Evolutionary conservation across 2,329 filamentous ascomycete species (phyloP).

Genomic region (Xylariomycetidae sp.): DNA sequence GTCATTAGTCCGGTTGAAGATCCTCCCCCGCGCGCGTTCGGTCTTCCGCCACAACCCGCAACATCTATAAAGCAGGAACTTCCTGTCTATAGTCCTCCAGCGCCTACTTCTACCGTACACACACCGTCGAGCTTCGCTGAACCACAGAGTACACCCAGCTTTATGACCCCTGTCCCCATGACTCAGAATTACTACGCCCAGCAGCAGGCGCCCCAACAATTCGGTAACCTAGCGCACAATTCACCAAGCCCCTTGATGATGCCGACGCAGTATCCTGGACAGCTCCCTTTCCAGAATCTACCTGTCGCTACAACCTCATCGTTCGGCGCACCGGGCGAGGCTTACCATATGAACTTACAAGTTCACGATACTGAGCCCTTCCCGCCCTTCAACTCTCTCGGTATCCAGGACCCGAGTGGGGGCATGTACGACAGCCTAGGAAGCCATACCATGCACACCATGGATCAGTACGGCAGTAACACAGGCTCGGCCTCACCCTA

Average conservation of each 20-base stretch:
- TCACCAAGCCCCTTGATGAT: background rate
- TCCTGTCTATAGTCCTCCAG: slow-evolving; percentile 14
- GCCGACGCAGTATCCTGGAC: slow-evolving; percentile 8
- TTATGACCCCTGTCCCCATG: slow-evolving; percentile 12
- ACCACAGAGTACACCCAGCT: no score
- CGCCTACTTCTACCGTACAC: slow-evolving; percentile 12
- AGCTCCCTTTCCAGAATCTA: slow-evolving; percentile 24
- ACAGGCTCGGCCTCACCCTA: slow-evolving; percentile 37
- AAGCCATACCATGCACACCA: slow-evolving; percentile 23
- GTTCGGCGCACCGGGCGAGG: slow-evolving; percentile 17
- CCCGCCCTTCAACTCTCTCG: slow-evolving; percentile 30
- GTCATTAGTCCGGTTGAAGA: slow-evolving; percentile 64
- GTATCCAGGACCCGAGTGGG: slow-evolving; percentile 28
- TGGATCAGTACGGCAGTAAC: slow-evolving; percentile 32
- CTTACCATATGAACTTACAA: slow-evolving; percentile 26
- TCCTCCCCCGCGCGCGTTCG: slow-evolving; percentile 35
- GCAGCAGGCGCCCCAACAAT: slow-evolving; percentile 8
- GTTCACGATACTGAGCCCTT: slow-evolving; percentile 29
- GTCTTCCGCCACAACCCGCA: slow-evolving; percentile 22
- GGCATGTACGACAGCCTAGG: slow-evolving; percentile 29
- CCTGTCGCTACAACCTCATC: slow-evolving; percentile 23
- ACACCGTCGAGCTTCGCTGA: slow-evolving; percentile 12
- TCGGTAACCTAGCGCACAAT: slow-evolving; percentile 8
- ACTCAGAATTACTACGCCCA: slow-evolving; percentile 19
- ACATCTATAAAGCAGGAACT: slow-evolving; percentile 27